Evolutionary conservation across 345 rosid species (phyloP).

Genomic region (Carallia brachiata): DNA sequence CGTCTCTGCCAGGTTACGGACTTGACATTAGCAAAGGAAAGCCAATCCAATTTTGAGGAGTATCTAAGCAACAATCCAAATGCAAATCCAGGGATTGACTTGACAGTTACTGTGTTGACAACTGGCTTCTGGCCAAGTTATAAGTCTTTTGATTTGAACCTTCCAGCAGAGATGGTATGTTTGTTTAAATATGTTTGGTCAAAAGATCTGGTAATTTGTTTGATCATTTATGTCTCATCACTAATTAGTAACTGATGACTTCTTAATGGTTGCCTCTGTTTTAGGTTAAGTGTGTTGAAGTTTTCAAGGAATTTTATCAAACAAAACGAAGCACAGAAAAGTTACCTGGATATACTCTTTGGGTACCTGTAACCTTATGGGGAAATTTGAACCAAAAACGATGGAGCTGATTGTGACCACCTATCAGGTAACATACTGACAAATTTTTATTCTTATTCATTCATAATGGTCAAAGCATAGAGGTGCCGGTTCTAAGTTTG

Average conservation of each 20-base stretch:
- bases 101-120: slow-evolving; percentile 33
- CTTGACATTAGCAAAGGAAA: slow-evolving; percentile 34
- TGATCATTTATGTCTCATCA: neutral
- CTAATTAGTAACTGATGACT: slow-evolving; percentile 11
- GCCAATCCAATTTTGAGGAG: slow-evolving; percentile 30
- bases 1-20: slow-evolving; percentile 27
- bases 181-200: neutral
- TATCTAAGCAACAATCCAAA: slow-evolving; percentile 26
- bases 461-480: neutral
- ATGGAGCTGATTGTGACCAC: slow-evolving; percentile 60
- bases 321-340: slow-evolving; percentile 53
- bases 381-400: slow-evolving; percentile 55
- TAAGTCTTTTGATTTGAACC: slow-evolving; percentile 37
- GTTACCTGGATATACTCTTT: slow-evolving; percentile 70
- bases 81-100: slow-evolving; percentile 36
- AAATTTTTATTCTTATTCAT: neutral
- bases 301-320: slow-evolving; percentile 55
- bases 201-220: neutral
- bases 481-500: neutral
- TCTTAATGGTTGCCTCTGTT: slow-evolving; percentile 3
- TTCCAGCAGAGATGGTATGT: slow-evolving; percentile 34
- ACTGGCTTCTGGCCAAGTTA: slow-evolving; percentile 42
- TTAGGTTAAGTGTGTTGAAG: slow-evolving; percentile 45
- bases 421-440: slow-evolving; percentile 25
- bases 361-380: slow-evolving; percentile 60